These are phyloP conservation scores for Cercospora beticola DNA, from an alignment of 2,329 filamentous ascomycete species.

Conservation along the genomic window DNA sequence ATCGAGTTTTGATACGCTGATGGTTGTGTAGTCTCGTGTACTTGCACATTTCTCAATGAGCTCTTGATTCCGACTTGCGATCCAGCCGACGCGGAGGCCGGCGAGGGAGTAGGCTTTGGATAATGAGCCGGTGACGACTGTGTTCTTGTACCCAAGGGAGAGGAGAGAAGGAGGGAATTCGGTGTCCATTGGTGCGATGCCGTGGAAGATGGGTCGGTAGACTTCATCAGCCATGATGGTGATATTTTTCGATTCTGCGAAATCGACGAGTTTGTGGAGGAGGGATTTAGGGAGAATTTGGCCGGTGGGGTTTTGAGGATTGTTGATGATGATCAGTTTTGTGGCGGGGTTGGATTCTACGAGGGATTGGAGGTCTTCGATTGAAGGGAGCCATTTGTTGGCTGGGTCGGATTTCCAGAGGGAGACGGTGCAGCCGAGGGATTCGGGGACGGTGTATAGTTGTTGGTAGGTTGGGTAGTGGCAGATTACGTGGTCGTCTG, in stretches of 20 bases:
- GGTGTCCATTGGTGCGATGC: slow-evolving; percentile 54
- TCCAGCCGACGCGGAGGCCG: slow-evolving; percentile 80
- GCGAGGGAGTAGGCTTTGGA: slow-evolving; percentile 84
- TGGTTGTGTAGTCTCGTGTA: slow-evolving; percentile 79
- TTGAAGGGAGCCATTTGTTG: slow-evolving; percentile 65
- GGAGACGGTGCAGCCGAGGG: slow-evolving; percentile 72
- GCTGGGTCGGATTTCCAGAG: slow-evolving; percentile 69
- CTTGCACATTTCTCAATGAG: slow-evolving; percentile 64
- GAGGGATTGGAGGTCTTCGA: slow-evolving; percentile 64
- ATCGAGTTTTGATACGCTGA: slow-evolving; percentile 79
- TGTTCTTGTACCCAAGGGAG: slow-evolving; percentile 68
- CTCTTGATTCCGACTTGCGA: slow-evolving; percentile 63
- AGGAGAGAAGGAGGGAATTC: slow-evolving; percentile 67
- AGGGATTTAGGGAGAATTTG: slow-evolving; percentile 63
- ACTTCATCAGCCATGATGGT: slow-evolving; percentile 76
- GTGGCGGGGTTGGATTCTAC: slow-evolving; percentile 62
- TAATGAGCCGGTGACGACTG: slow-evolving; percentile 74
- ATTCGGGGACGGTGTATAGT: slow-evolving; percentile 71
- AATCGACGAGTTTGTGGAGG: slow-evolving; percentile 60
- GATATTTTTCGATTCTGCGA: slow-evolving; percentile 64
- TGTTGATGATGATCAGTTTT: slow-evolving; percentile 70
- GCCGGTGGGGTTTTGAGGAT: slow-evolving; percentile 82
- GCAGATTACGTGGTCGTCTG: slow-evolving; percentile 80
- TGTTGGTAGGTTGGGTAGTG: slow-evolving; percentile 88
- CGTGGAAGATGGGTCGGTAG: slow-evolving; percentile 80